Conservation (phyloP, 306 rosid species). For the Cicer cuneatum region DNA sequence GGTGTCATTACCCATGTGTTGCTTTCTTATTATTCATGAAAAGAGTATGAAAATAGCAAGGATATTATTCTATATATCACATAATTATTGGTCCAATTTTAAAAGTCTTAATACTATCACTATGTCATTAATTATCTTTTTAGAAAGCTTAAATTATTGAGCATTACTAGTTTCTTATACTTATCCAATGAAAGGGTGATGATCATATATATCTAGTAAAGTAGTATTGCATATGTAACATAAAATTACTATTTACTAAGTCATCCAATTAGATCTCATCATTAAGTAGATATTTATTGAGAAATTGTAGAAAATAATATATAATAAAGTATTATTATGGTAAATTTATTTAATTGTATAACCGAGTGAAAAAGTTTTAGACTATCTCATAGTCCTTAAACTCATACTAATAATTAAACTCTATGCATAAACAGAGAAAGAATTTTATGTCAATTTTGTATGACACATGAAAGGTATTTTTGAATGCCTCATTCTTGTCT, state of each 20-base stretch:
- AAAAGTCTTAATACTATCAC: not conserved
- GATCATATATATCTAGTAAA: not conserved
- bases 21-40: conserved; percentile 18
- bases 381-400: not conserved
- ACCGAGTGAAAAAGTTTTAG: not conserved
- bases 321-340: too few relatives aligned
- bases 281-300: not conserved
- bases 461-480: conserved; percentile 25
- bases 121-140: conserved; percentile 15
- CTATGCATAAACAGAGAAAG: not conserved
- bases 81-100: not conserved
- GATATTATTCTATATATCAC: conserved; percentile 2
- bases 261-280: not conserved
- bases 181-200: not conserved
- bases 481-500: conserved; percentile 7
- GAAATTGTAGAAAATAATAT: too few relatives aligned
- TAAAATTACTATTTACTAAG: not conserved
- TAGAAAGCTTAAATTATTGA: conserved; percentile 18
- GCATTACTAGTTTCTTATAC: not conserved
- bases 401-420: not conserved
- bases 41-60: not conserved
- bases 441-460: conserved; percentile 1
- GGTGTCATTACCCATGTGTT: conserved; percentile 25
- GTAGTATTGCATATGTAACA: not conserved
- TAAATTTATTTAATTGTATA: not conserved